phyloP scores from a whole-genome alignment of 352 stramenopile species.

The Phytopythium kandeliae region DNA sequence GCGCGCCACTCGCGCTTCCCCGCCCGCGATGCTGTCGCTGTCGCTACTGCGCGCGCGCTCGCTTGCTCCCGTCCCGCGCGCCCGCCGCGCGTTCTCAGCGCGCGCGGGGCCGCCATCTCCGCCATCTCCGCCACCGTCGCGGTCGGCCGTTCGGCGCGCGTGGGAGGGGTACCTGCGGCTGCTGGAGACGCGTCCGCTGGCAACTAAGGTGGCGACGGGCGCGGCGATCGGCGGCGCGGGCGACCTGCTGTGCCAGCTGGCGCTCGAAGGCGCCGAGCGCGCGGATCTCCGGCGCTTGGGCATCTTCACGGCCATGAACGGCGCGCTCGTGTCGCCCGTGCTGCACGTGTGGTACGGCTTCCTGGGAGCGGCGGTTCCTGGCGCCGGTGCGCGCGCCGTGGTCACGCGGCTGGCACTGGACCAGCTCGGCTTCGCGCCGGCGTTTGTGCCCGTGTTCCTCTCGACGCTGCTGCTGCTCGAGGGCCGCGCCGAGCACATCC shows the following conservation, averaged over 20 bases:
- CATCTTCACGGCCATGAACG: slow-evolving; percentile 69
- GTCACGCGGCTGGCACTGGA: slow-evolving; percentile 67
- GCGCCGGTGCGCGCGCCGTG: slow-evolving; percentile 27
- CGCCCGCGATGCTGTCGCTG: slow-evolving; percentile 21
- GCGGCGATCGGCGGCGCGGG: slow-evolving; percentile 52
- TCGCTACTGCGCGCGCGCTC: slow-evolving; percentile 16
- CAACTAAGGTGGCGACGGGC: slow-evolving; percentile 65
- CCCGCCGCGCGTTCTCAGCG: background rate
- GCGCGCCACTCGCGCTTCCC: background rate
- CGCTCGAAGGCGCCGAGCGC: slow-evolving; percentile 23
- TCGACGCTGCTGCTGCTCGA: slow-evolving; percentile 60
- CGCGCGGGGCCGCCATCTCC: background rate
- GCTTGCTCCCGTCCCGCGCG: background rate
- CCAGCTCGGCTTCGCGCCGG: slow-evolving; percentile 71
- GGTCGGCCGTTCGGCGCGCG: slow-evolving; percentile 17
- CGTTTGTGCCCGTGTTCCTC: slow-evolving; percentile 74
- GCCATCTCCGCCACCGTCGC: slow-evolving; percentile 4
- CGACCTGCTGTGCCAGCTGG: slow-evolving; percentile 68
- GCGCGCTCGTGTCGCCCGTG: slow-evolving; percentile 59
- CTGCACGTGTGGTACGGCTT: slow-evolving; percentile 79
- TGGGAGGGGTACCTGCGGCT: slow-evolving; percentile 54
- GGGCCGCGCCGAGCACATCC: slow-evolving; percentile 38
- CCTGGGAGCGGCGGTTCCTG: slow-evolving; percentile 32
- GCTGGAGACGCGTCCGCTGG: slow-evolving; percentile 48
- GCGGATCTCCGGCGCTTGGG: slow-evolving; percentile 45